Base-by-base conservation (phyloP, 441 rosid genomes). In the Erodium moschatum region DNA sequence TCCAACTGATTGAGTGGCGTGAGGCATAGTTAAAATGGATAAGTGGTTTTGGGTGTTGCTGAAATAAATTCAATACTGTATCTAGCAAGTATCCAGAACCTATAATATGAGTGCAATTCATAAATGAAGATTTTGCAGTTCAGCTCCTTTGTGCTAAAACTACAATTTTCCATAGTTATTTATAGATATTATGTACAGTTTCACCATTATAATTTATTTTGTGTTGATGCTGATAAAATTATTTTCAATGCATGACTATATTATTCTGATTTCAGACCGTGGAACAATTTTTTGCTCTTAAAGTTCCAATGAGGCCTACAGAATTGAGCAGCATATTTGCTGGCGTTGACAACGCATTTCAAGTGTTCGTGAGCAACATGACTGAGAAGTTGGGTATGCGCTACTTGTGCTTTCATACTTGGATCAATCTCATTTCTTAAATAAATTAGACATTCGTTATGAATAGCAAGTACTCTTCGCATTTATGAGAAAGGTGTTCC, bases 281-380 rank as follows among this genome's bases (percentile, higher is more conserved):
- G 66, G 97, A 94, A 84, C 97, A 94, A 19, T 91, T 94, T 82
- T 89, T 94, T 79, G 85, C 81, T 69, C 78, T 94, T 68, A 85
- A 85, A 79, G 91, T 90, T 80, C 99, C 99, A 70, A 86, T 94
- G 97, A 84, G 97, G 81, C 74, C 87, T 74, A 71, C 82, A 16
- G 99, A 91, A 75, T 73, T 94, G 78, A 85, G 78, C 72, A 84
- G 96, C 67, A 74, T 94, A 58, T 76, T 88, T 68, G 89, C 94
- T 76, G 97, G 99, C 64, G 69, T 91, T 56, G 97, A 94, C 84
- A 90, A 91, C 78, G 89, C 97, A 50, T 94, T 94, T 84, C 97
- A 91, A 88, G 87, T 87, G 50, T 94, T 86, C 76, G 83, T 90
- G 72, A 88, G 87, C 72, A 96, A 72, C 80, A 85, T 94, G 71